phyloP scores from a whole-genome alignment of 768 basidiomycete genomes.

The Tricholoma terreum region DNA sequence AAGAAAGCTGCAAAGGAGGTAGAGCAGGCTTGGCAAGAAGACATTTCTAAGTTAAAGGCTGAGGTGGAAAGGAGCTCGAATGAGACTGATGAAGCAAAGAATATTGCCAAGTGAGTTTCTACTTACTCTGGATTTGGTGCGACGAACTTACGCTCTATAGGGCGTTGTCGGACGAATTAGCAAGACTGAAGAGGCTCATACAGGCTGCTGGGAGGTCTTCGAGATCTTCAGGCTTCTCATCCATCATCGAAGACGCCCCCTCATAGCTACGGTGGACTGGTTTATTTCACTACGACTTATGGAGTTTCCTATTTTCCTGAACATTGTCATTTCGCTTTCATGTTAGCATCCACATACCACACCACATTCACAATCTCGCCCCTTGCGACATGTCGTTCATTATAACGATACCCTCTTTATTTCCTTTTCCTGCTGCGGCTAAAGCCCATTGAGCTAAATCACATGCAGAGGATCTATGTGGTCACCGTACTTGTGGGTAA shows the following conservation, averaged over 20 bases:
- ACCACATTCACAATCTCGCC: conserved; percentile 5
- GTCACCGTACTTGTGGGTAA: not conserved
- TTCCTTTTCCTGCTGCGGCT: not conserved
- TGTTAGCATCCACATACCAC: conserved; percentile 16
- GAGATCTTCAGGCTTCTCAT: conserved; percentile 10
- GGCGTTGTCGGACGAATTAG: conserved; percentile 58
- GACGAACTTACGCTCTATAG: conserved; percentile 32
- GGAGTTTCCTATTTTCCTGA: not conserved
- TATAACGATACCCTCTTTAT: conserved; percentile 10
- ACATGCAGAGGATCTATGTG: not conserved
- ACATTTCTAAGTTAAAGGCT: conserved; percentile 51
- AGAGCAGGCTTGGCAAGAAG: conserved; percentile 56
- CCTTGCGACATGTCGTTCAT: conserved; percentile 3
- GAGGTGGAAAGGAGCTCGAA: conserved; percentile 51
- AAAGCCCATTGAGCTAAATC: not conserved
- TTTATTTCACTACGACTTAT: not conserved
- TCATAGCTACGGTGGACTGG: not conserved
- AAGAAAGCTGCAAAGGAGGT: conserved; percentile 50
- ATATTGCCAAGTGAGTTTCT: conserved; percentile 58
- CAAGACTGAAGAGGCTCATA: conserved; percentile 72
- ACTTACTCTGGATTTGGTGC: not conserved
- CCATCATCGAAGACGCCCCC: conserved; percentile 3
- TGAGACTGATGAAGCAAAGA: conserved; percentile 54
- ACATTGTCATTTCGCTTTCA: conserved; percentile 13
- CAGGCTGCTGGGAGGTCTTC: conserved; percentile 42